These are phyloP conservation scores for Penicillium crustosum DNA, from an alignment of 2,329 filamentous ascomycete genomes.

Conservation along the genomic window DNA sequence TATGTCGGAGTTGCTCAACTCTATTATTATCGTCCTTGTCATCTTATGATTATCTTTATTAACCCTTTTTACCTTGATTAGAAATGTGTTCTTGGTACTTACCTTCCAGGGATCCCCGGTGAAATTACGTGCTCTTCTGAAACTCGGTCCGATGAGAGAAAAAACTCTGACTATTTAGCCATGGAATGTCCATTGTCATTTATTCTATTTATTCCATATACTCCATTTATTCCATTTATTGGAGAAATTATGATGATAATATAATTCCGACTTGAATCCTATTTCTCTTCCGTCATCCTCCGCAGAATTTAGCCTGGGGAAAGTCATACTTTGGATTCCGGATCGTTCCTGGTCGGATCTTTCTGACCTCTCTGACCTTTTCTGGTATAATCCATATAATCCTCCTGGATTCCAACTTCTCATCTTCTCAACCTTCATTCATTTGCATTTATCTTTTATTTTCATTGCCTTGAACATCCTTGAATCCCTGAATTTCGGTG, in stretches of 20 bases:
- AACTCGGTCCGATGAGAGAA: neutral
- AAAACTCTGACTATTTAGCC: neutral
- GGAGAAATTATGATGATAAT: too few species aligned
- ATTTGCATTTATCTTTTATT: neutral
- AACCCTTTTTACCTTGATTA: neutral
- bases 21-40: neutral
- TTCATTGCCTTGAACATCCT: too few species aligned
- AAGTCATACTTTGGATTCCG: neutral
- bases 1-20: slow-evolving; percentile 3
- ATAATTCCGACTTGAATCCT: neutral
- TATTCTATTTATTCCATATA: too few species aligned
- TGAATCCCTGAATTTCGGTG: too few species aligned
- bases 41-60: too few species aligned
- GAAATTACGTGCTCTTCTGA: slow-evolving; percentile 5
- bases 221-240: too few species aligned
- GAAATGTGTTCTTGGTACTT: neutral
- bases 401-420: neutral
- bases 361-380: neutral
- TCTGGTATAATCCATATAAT: neutral
- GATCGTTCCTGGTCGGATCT: neutral
- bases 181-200: neutral
- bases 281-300: neutral
- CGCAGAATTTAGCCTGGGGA: neutral
- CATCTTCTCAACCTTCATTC: neutral
- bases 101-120: slow-evolving; percentile 6